Conservation (phyloP, 805 yeast genomes). For the Blastobotrys peoriensis region DNA sequence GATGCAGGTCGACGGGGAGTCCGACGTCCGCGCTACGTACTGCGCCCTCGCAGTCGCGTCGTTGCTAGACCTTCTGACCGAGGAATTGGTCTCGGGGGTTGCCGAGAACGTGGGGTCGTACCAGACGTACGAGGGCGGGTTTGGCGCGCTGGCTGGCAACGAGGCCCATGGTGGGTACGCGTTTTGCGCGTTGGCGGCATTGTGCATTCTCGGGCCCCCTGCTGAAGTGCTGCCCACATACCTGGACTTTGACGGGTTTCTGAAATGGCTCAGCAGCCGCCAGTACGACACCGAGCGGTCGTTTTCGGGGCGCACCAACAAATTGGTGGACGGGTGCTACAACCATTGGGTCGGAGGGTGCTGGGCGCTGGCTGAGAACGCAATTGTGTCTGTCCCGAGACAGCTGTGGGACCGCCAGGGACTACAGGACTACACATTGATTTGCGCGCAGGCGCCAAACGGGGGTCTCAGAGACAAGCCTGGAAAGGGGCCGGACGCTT, state of each 20-base stretch:
- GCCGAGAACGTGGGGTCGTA: slow-evolving; percentile 59
- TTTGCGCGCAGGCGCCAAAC: slow-evolving; percentile 61
- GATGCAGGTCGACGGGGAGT: slow-evolving; percentile 75
- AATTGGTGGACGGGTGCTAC: slow-evolving; percentile 93
- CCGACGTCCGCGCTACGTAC: slow-evolving; percentile 74
- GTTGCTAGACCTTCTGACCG: slow-evolving; percentile 55
- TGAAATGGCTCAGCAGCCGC: slow-evolving; percentile 62
- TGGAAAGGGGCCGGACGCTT: slow-evolving; percentile 69
- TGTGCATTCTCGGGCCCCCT: slow-evolving; percentile 42
- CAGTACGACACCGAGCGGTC: slow-evolving; percentile 81
- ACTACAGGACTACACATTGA: slow-evolving; percentile 56
- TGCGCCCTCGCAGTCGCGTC: slow-evolving; percentile 76
- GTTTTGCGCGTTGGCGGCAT: slow-evolving; percentile 74
- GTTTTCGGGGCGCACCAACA: slow-evolving; percentile 82
- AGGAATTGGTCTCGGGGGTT: slow-evolving; percentile 48
- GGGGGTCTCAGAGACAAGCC: slow-evolving; percentile 93
- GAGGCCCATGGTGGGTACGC: slow-evolving; percentile 99
- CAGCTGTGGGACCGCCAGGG: slow-evolving; percentile 47
- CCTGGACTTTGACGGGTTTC: slow-evolving; percentile 44
- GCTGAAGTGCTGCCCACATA: slow-evolving; percentile 29
- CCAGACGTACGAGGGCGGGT: slow-evolving; percentile 95
- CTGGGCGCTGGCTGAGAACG: slow-evolving; percentile 54
- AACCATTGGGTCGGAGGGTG: slow-evolving; percentile 92
- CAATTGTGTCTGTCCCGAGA: slow-evolving; percentile 29
- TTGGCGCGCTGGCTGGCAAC: slow-evolving; percentile 72